phyloP scores from a whole-genome alignment of 1,284 basidiomycete species.

The Puccinia triticina region DNA sequence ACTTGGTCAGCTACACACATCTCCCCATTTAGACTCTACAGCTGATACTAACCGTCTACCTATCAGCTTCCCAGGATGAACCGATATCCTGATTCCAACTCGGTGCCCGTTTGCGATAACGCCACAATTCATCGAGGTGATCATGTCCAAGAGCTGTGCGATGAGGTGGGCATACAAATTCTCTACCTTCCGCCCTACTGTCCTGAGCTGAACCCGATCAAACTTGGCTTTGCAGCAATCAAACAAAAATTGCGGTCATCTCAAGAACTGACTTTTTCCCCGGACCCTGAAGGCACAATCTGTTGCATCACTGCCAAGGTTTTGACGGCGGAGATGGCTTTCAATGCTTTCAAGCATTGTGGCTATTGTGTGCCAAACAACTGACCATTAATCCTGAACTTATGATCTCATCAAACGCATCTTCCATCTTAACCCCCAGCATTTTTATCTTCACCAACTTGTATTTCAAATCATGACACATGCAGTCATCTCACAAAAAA shows the following conservation, averaged over 20 bases:
- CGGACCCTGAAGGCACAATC: background rate
- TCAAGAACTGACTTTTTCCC: background rate
- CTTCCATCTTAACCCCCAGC: no score
- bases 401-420: no score
- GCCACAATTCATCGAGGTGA: constrained; percentile 9
- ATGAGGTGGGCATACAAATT: background rate
- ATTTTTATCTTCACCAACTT: no score
- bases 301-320: background rate
- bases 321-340: background rate
- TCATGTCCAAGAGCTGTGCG: background rate
- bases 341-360: background rate
- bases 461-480: no score
- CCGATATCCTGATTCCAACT: background rate
- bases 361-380: background rate
- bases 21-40: no score
- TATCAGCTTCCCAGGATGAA: constrained; percentile 23
- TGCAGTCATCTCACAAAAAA: no score
- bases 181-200: constrained; percentile 16
- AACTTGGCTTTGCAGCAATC: constrained; percentile 9
- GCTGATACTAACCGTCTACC: no score
- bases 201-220: constrained; percentile 10
- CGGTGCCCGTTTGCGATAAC: constrained; percentile 12
- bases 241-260: background rate
- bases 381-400: no score
- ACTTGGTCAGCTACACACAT: constrained; percentile 15